Conservation (phyloP, 306 rosid species). For the Quillaja saponaria region DNA sequence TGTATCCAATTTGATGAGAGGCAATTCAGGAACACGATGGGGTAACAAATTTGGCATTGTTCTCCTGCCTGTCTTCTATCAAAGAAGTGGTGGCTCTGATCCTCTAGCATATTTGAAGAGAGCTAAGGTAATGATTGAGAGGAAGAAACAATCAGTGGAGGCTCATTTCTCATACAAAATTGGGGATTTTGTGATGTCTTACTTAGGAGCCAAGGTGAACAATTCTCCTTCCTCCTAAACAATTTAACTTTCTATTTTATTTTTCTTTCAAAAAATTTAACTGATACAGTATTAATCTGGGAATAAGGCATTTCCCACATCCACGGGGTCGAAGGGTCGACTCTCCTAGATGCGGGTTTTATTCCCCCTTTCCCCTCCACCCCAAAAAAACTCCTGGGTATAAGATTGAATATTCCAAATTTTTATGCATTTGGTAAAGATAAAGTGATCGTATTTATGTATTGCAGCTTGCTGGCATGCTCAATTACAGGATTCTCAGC, state of each 20-base stretch:
- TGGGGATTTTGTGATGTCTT: slow-evolving; percentile 53
- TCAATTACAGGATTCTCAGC: slow-evolving; percentile 70
- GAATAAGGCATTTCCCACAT: too few species aligned
- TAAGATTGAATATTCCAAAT: slow-evolving; percentile 10
- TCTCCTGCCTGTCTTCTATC: slow-evolving; percentile 68
- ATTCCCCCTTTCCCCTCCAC: too few species aligned
- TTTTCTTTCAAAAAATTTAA: neutral
- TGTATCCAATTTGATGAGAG: slow-evolving; percentile 57
- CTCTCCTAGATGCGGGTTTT: too few species aligned
- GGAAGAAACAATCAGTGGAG: slow-evolving; percentile 68
- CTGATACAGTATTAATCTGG: neutral
- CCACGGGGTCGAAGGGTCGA: too few species aligned
- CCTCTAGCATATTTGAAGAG: slow-evolving; percentile 60
- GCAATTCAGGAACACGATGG: slow-evolving; percentile 66
- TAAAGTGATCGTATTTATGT: neutral
- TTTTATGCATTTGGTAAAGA: neutral
- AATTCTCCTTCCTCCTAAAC: neutral
- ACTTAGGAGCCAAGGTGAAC: slow-evolving; percentile 70
- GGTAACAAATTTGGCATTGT: slow-evolving; percentile 77
- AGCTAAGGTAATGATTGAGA: slow-evolving; percentile 70
- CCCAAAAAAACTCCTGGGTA: too few species aligned
- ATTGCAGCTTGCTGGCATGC: slow-evolving; percentile 60
- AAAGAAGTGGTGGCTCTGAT: slow-evolving; percentile 36
- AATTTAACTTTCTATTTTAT: neutral
- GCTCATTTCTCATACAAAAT: slow-evolving; percentile 57